Conservation (phyloP, 495 filamentous ascomycete species). For the Darksidea phi region DNA sequence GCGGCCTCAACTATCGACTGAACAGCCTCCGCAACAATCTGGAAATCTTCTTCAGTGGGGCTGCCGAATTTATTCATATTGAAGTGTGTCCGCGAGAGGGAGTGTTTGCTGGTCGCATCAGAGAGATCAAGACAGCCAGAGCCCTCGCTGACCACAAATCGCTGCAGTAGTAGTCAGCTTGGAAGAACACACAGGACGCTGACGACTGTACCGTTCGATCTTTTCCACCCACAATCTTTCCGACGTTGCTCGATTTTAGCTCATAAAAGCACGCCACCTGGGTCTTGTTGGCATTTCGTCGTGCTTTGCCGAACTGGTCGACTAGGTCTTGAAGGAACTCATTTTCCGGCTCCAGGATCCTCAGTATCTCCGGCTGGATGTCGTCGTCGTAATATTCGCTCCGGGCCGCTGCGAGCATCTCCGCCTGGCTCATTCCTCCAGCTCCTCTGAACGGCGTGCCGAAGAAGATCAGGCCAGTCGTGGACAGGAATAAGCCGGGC, state of each 20-base stretch:
- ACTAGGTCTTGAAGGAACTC: constrained; percentile 25
- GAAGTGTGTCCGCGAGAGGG: constrained; percentile 28
- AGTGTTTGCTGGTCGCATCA: constrained; percentile 16
- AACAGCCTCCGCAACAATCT: constrained; percentile 21
- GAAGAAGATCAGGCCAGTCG: constrained; percentile 20
- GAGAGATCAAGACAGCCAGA: constrained; percentile 26
- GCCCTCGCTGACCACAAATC: constrained; percentile 29
- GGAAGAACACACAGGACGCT: background rate
- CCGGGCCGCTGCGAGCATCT: constrained; percentile 24
- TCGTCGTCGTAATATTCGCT: constrained; percentile 9
- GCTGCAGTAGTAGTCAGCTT: constrained; percentile 5
- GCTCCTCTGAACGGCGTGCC: constrained; percentile 25
- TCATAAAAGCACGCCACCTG: constrained; percentile 22
- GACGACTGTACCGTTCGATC: constrained; percentile 7
- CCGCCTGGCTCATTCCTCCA: constrained; percentile 17
- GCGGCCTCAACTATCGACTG: constrained; percentile 13
- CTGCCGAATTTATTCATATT: constrained; percentile 33
- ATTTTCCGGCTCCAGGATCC: constrained; percentile 22
- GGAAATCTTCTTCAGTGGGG: constrained; percentile 24
- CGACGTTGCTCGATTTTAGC: constrained; percentile 23
- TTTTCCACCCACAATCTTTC: constrained; percentile 12
- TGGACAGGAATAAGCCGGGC: constrained; percentile 14
- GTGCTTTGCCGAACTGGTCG: constrained; percentile 9
- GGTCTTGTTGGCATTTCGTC: constrained; percentile 13
- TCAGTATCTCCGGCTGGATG: constrained; percentile 16